Evolutionary conservation across 305 asterid species (phyloP), one percentile per base, ranked within the genome.

Genomic region (Monarda citriodora): DNA sequence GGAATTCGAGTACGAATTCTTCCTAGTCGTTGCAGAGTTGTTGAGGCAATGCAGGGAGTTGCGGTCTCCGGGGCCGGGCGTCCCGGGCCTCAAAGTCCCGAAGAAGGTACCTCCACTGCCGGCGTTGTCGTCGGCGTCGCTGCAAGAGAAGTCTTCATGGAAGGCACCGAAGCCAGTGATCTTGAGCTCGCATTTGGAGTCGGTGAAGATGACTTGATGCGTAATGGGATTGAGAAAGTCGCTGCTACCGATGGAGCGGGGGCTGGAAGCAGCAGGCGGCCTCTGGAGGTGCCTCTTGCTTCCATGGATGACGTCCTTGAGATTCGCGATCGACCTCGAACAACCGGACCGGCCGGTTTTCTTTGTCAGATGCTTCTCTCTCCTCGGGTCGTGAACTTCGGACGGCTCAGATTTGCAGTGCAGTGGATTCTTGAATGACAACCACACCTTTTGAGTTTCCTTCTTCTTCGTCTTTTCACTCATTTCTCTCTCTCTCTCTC

Each of bases 211-310:
- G 50, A 91, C 98, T 61, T 91, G 88, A 62, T 88, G 96, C 0
- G 95, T 72, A 2, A 88, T 88, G 7, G 96, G 96, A 75, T 84
- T 86, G 40, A 91, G 76, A 52, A 91, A 88, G n/a, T 88, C 96
- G 74, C 88, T 88, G 75, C 95, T 71, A 74, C 51, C 94, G 15
- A 89, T 90, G 67, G 97, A 89, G 70, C 96, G 82, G 7, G 99
- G 97, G 75, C 97, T 89, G 58, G 85, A 87, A 17, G 77, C 76
- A 3, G 87, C 60, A 25, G 95, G 90, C 64, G 95, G 90, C 65
- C 68, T 80, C 15, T 89, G 93, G 50, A 69, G n/a, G 53, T 87
- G 91, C 61, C 94, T 67, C 68, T 85, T 89, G 78, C 98, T 89
- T 8, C 96, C 96, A 72, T 80, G 85, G 18, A 74, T 74, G 1